phyloP scores from a whole-genome alignment of 2,329 filamentous ascomycete species.

The Arthrobotrys iridis region DNA sequence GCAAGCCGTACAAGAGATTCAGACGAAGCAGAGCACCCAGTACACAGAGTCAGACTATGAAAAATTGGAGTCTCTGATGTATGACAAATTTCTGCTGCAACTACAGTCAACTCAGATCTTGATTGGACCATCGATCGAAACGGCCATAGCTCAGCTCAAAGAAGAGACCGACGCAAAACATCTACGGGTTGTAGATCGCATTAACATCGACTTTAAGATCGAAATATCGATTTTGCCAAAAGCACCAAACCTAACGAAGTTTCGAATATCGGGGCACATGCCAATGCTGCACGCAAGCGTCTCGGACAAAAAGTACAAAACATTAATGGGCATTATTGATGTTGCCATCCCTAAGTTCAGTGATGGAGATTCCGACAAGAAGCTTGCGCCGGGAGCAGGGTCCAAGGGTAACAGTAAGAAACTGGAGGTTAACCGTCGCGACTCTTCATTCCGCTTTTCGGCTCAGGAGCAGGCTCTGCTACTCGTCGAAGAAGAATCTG shows the following conservation, averaged over 20 bases:
- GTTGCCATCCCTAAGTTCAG: slow-evolving; percentile 89
- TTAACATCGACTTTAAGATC: slow-evolving; percentile 97
- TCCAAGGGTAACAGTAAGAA: slow-evolving; percentile 6
- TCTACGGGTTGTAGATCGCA: slow-evolving; percentile 91
- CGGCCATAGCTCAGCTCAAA: slow-evolving; percentile 78
- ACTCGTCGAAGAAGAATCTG: slow-evolving; percentile 69
- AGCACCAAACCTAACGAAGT: slow-evolving; percentile 88
- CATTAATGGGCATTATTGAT: slow-evolving; percentile 92
- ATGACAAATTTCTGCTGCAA: slow-evolving; percentile 94
- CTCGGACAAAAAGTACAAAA: slow-evolving; percentile 97
- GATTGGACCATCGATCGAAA: slow-evolving; percentile 91
- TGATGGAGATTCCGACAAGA: slow-evolving; percentile 61
- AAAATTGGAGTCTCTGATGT: slow-evolving; percentile 90
- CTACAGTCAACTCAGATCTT: slow-evolving; percentile 93
- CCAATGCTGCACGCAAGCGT: slow-evolving; percentile 90
- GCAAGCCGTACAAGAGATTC: slow-evolving; percentile 85
- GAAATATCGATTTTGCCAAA: slow-evolving; percentile 97
- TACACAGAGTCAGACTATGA: slow-evolving; percentile 91
- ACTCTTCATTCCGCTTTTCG: slow-evolving; percentile 76
- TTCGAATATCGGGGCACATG: slow-evolving; percentile 88
- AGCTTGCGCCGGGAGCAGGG: slow-evolving; percentile 17
- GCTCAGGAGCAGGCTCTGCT: slow-evolving; percentile 79
- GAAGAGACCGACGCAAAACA: slow-evolving; percentile 74
- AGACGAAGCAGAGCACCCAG: slow-evolving; percentile 85
- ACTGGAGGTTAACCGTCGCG: neutral